Conservation (phyloP, 2,329 filamentous ascomycete genomes). For the Colletotrichum sansevieriae region DNA sequence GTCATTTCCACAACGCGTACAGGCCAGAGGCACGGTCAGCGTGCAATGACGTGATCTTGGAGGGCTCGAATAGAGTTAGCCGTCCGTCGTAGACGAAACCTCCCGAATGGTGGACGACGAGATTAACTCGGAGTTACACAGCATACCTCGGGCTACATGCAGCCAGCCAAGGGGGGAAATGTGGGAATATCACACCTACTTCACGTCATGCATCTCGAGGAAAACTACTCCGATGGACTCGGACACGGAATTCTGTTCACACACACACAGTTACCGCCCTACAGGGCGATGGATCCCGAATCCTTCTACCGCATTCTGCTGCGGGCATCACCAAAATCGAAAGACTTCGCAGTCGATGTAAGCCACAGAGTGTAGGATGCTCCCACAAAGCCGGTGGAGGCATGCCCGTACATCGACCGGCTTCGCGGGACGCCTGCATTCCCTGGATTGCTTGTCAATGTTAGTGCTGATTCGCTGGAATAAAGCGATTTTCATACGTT, state of each 20-base stretch:
- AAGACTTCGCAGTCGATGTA: not conserved
- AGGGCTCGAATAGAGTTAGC: conserved; percentile 16
- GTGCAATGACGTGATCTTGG: conserved; percentile 16
- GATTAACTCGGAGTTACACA: not conserved
- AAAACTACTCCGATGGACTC: not conserved
- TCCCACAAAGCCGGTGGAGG: too few relatives aligned
- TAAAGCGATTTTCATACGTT: conserved; percentile 3
- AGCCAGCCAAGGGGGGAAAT: too few relatives aligned
- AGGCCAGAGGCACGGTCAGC: not conserved
- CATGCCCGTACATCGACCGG: too few relatives aligned
- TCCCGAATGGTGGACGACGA: conserved; percentile 1
- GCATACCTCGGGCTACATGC: not conserved
- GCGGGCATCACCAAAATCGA: too few relatives aligned
- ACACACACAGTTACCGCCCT: too few relatives aligned
- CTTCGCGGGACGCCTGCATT: not conserved
- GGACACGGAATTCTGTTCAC: not conserved
- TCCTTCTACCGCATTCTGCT: too few relatives aligned
- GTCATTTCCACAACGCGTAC: not conserved
- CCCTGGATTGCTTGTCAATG: not conserved
- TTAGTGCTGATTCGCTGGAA: not conserved
- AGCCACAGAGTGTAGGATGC: not conserved
- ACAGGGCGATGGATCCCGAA: too few relatives aligned
- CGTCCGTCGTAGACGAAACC: not conserved
- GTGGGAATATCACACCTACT: not conserved
- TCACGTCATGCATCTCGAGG: not conserved